phyloP scores from a whole-genome alignment of 139 green algal genomes.

The Coelastrella sp. region DNA sequence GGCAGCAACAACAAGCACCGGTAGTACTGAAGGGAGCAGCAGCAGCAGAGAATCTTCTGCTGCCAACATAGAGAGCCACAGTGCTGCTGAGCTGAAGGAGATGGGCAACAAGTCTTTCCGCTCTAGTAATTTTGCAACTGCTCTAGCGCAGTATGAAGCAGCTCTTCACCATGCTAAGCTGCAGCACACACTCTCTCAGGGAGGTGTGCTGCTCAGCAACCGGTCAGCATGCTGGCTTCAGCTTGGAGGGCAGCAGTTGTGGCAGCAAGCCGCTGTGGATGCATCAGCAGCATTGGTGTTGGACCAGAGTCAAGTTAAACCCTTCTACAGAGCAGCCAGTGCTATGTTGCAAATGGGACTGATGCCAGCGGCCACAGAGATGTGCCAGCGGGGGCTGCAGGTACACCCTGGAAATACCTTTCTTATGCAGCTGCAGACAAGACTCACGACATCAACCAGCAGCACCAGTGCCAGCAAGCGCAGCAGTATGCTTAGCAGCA shows the following conservation, averaged over 20 bases:
- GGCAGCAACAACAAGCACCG: too few species aligned
- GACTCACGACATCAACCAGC: not conserved
- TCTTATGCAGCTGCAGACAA: not conserved
- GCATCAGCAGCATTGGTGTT: not conserved
- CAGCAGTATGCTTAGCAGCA: not conserved
- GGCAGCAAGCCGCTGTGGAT: not conserved
- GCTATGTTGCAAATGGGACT: not conserved
- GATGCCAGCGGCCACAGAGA: not conserved
- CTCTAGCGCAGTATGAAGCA: not conserved
- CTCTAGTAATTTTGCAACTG: not conserved
- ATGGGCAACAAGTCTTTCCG: not conserved
- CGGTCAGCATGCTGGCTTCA: not conserved
- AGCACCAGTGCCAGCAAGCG: not conserved
- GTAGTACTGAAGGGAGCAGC: too few species aligned
- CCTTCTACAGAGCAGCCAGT: not conserved
- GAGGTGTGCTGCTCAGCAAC: not conserved
- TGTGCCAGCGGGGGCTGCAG: not conserved
- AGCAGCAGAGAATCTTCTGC: too few species aligned
- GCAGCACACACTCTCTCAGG: not conserved
- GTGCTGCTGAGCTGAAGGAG: not conserved
- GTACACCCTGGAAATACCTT: not conserved
- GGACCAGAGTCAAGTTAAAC: not conserved
- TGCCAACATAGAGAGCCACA: too few species aligned
- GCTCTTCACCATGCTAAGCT: not conserved
- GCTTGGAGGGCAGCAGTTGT: not conserved